Evolutionary conservation across 306 rosid genomes (phyloP).

Genomic region (Vicia faba): DNA sequence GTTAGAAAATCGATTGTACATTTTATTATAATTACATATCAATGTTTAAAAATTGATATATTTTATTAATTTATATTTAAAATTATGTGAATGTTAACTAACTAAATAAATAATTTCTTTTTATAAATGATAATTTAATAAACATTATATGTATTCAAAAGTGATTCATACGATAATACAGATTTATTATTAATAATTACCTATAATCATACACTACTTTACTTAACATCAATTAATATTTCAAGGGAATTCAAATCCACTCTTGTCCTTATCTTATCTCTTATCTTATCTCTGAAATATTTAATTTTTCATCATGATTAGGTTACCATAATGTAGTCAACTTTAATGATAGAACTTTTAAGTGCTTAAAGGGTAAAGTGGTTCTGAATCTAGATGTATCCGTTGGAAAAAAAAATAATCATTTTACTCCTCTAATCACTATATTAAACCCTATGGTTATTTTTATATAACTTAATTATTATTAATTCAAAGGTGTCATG

Average conservation of each 20-base stretch:
- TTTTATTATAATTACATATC: too few species aligned
- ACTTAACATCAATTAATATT: constrained; percentile 31
- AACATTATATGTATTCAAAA: too few species aligned
- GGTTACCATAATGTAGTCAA: constrained; percentile 30
- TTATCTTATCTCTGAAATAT: not conserved
- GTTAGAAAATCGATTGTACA: too few species aligned
- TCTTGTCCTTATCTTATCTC: constrained; percentile 30
- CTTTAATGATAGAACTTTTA: constrained; percentile 22
- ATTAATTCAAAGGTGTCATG: constrained; percentile 6
- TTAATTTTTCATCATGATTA: constrained; percentile 20
- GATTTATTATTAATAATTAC: too few species aligned
- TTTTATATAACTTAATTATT: not conserved
- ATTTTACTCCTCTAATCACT: constrained; percentile 23
- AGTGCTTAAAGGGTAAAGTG: constrained; percentile 22
- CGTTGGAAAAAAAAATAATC: constrained; percentile 8
- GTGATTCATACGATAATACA: too few species aligned
- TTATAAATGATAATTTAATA: too few species aligned
- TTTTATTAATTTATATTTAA: too few species aligned
- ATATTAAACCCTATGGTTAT: not conserved
- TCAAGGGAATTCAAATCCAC: constrained; percentile 23
- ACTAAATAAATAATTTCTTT: too few species aligned
- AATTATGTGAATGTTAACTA: too few species aligned
- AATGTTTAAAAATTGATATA: too few species aligned
- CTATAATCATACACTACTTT: constrained; percentile 3
- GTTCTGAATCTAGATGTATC: constrained; percentile 24